Conservation (phyloP, 1,139 yeast genomes). For the Kodamaea arcana region DNA sequence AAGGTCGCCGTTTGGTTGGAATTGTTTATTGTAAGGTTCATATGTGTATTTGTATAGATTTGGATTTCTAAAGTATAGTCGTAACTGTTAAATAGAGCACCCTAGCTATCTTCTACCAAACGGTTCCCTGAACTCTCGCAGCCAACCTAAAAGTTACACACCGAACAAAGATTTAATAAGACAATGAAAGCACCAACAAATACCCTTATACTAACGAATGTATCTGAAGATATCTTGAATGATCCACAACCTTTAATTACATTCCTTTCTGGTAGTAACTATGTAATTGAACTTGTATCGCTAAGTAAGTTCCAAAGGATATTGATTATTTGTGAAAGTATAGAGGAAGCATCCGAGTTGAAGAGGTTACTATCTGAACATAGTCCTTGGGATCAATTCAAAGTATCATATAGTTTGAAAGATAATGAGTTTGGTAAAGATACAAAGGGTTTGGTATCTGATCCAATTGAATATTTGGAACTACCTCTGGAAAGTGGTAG, state of each 20-base stretch:
- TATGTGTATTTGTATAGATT: too few relatives aligned
- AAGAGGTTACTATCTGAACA: conserved; percentile 15
- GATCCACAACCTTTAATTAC: conserved; percentile 25
- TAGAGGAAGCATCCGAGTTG: conserved; percentile 20
- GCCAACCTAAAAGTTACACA: too few relatives aligned
- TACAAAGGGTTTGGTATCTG: conserved; percentile 5
- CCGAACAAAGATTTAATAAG: too few relatives aligned
- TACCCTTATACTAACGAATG: conserved; percentile 37
- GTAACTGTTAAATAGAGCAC: too few relatives aligned
- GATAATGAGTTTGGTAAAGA: conserved; percentile 24
- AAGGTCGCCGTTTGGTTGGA: too few relatives aligned
- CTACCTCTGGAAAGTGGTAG: conserved; percentile 40
- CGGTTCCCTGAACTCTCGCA: too few relatives aligned
- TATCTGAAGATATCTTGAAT: conserved; percentile 16
- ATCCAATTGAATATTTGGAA: conserved; percentile 31
- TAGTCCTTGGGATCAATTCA: conserved; percentile 15
- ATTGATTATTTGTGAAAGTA: conserved; percentile 30
- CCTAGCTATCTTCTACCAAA: too few relatives aligned
- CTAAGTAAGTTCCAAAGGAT: conserved; percentile 34
- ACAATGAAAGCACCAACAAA: conserved; percentile 26
- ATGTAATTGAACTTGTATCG: conserved; percentile 33
- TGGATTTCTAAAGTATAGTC: too few relatives aligned
- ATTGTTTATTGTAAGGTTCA: too few relatives aligned
- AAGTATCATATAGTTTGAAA: conserved; percentile 30
- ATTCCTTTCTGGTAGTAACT: conserved; percentile 23